A percentile compares a stretch with the other conserved stretches of the same genome.
Evolutionary conservation across 225 moss, liverwort and hornwort species (phyloP).

Genomic region (Marchantia polymorpha): DNA sequence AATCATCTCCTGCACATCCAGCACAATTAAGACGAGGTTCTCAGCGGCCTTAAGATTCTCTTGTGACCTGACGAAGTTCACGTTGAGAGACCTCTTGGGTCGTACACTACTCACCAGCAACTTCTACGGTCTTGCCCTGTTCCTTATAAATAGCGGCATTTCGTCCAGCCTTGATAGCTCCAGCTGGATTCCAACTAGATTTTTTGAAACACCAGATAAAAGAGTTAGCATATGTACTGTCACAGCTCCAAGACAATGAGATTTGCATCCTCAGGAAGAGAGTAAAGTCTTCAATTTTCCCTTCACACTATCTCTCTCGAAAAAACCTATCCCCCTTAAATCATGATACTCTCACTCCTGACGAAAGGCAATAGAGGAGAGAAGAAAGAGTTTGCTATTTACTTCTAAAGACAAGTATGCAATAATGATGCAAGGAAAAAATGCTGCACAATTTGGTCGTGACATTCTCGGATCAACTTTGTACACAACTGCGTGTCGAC

Average conservation of each 20-base stretch:
- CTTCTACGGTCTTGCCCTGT: constrained; percentile 52
- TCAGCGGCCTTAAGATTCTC: neutral
- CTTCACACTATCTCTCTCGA: neutral
- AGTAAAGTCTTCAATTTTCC: too few species aligned
- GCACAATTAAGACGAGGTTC: neutral
- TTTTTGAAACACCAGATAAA: neutral
- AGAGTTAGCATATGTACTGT: neutral
- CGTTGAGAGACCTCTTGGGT: neutral
- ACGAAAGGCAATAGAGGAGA: neutral
- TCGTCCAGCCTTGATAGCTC: constrained; percentile 86
- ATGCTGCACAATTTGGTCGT: neutral
- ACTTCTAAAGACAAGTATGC: too few species aligned
- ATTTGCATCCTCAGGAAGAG: neutral
- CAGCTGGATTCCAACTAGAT: constrained; percentile 91
- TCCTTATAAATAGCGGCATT: constrained; percentile 77
- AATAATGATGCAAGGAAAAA: too few species aligned
- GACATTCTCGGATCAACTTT: neutral
- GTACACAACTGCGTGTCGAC: neutral
- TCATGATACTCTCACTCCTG: neutral
- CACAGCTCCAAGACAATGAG: neutral
- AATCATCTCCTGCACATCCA: constrained; percentile 62
- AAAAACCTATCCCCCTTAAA: neutral
- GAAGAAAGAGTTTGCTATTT: too few species aligned
- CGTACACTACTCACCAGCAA: constrained; percentile 50
- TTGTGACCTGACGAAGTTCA: neutral